Evolutionary conservation across 176 grass and related monocot species (phyloP).

Genomic region (Panicum miliaceum): DNA sequence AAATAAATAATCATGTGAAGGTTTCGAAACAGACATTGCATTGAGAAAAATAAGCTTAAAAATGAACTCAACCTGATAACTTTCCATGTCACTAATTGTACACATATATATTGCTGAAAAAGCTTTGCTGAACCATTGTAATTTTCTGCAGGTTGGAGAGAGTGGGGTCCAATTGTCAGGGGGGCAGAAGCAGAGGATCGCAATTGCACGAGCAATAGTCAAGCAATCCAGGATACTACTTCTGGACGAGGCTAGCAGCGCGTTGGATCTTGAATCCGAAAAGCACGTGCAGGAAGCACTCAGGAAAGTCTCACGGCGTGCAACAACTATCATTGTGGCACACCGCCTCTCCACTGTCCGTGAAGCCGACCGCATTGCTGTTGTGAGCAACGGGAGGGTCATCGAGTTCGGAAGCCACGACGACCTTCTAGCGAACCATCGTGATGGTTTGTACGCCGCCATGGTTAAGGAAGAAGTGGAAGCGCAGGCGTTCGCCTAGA

Average conservation of each 20-base stretch:
- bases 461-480: constrained; percentile 62
- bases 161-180: constrained; percentile 65
- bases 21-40: neutral
- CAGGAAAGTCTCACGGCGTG: constrained; percentile 12
- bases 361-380: constrained; percentile 63
- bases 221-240: constrained; percentile 60
- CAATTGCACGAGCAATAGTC: constrained; percentile 56
- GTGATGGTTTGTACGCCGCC: constrained; percentile 48
- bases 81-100: neutral
- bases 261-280: constrained; percentile 63
- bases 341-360: constrained; percentile 61
- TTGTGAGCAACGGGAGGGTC: constrained; percentile 33
- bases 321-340: constrained; percentile 59
- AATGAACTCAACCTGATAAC: neutral
- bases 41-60: neutral
- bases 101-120: neutral
- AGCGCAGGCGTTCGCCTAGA: constrained; percentile 58
- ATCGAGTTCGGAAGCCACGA: constrained; percentile 29
- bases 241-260: constrained; percentile 64
- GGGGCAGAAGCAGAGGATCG: constrained; percentile 67
- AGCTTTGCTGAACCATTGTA: neutral
- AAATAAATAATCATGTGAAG: neutral
- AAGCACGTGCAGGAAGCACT: constrained; percentile 57
- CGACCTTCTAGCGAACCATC: constrained; percentile 20
- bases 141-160: constrained; percentile 53